phyloP scores from a whole-genome alignment of 2,329 filamentous ascomycete genomes.

The Colletotrichum abscissum region DNA sequence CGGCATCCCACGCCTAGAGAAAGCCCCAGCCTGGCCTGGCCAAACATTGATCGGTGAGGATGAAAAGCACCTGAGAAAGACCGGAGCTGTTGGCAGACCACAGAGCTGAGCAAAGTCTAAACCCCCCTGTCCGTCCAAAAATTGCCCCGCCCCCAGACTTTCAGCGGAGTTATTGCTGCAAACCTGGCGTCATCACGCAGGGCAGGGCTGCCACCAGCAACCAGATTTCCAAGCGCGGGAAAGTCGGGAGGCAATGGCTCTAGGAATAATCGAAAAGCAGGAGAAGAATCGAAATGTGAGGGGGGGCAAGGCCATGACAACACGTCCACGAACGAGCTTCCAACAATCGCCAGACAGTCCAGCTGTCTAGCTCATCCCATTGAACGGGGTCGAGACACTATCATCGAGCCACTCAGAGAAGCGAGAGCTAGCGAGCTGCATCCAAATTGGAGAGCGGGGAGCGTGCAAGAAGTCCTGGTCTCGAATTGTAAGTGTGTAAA shows the following conservation, averaged over 20 bases:
- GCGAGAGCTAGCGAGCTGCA: neutral
- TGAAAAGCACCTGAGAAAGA: neutral
- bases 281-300: constrained; percentile 15
- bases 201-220: constrained; percentile 25
- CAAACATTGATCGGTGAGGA: constrained; percentile 16
- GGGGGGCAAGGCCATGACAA: constrained; percentile 6
- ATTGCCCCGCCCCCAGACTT: constrained; percentile 24
- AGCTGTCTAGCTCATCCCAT: constrained; percentile 2
- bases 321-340: neutral
- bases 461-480: neutral
- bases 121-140: constrained; percentile 14
- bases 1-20: constrained; percentile 1
- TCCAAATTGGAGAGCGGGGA: constrained; percentile 6
- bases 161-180: constrained; percentile 11
- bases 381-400: neutral
- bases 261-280: constrained; percentile 12
- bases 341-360: neutral
- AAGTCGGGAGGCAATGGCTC: neutral
- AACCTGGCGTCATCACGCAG: constrained; percentile 26
- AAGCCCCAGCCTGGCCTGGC: neutral
- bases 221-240: constrained; percentile 15
- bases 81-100: neutral
- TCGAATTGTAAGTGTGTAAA: constrained; percentile 6
- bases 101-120: neutral
- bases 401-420: constrained; percentile 9